These are phyloP conservation scores for Yamadazyma mexicana DNA, from an alignment of 1,139 yeast species.

Conservation along the genomic window DNA sequence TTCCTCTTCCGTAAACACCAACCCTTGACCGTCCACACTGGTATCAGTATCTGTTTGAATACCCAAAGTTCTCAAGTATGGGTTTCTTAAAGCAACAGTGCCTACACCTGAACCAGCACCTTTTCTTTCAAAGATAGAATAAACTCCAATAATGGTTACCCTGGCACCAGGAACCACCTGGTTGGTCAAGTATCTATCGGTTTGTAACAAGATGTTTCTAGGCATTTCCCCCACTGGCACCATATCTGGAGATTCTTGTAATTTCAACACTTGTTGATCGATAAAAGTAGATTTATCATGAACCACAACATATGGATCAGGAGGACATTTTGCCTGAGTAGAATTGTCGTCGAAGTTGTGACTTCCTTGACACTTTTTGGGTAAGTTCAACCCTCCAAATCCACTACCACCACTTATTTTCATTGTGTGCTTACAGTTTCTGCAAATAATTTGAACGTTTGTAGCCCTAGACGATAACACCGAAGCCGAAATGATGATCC, in stretches of 20 bases:
- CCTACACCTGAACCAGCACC: slow-evolving; percentile 26
- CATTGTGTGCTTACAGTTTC: slow-evolving; percentile 81
- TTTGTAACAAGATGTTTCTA: slow-evolving; percentile 82
- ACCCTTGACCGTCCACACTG: slow-evolving; percentile 59
- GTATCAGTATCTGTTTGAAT: slow-evolving; percentile 80
- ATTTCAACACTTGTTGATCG: slow-evolving; percentile 90
- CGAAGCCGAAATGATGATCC: slow-evolving; percentile 90
- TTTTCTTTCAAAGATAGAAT: slow-evolving; percentile 80
- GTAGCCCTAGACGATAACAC: slow-evolving; percentile 90
- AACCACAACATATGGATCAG: slow-evolving; percentile 89
- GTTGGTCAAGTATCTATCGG: slow-evolving; percentile 88
- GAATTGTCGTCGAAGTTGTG: slow-evolving; percentile 47
- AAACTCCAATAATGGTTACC: slow-evolving; percentile 88
- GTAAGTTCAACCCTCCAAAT: slow-evolving; percentile 77
- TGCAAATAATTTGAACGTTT: slow-evolving; percentile 78
- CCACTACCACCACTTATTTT: slow-evolving; percentile 67
- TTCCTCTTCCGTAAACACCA: slow-evolving; percentile 85
- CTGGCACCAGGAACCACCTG: slow-evolving; percentile 93
- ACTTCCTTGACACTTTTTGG: slow-evolving; percentile 71
- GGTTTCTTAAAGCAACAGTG: slow-evolving; percentile 87
- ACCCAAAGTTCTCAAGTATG: slow-evolving; percentile 86
- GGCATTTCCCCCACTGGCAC: slow-evolving; percentile 99
- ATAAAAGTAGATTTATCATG: slow-evolving; percentile 91
- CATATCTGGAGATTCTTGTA: slow-evolving; percentile 96
- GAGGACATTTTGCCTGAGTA: slow-evolving; percentile 71